Percentiles rank a stretch among this genome's conserved stretches.
These are phyloP conservation scores for Amborella trichopoda DNA, from an alignment of 164 flowering plant genomes.

Conservation along the genomic window DNA sequence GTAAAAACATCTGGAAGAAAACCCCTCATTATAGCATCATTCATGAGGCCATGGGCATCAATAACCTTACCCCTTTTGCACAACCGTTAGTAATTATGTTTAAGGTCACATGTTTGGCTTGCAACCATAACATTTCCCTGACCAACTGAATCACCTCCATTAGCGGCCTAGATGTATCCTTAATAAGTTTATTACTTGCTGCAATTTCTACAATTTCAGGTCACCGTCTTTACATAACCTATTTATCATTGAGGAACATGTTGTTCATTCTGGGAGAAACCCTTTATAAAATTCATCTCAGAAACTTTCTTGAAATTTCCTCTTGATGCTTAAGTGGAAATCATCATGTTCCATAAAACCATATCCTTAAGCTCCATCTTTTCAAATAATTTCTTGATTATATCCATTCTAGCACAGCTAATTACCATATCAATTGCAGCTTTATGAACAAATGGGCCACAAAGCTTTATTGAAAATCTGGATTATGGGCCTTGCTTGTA, in stretches of 20 bases:
- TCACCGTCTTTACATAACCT: slow-evolving; percentile 69
- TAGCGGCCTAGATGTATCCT: slow-evolving; percentile 63
- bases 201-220: slow-evolving; percentile 33
- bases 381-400: no score
- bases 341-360: no score
- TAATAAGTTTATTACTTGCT: slow-evolving; percentile 60
- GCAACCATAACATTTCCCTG: slow-evolving; percentile 63
- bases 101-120: slow-evolving; percentile 72
- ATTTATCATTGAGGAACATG: slow-evolving; percentile 57
- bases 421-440: no score
- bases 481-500: no score
- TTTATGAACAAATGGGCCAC: no score
- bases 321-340: no score
- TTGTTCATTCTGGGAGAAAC: slow-evolving; percentile 60
- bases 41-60: slow-evolving; percentile 50
- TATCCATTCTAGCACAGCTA: no score
- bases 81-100: slow-evolving; percentile 62
- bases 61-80: slow-evolving; percentile 74
- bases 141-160: slow-evolving; percentile 64
- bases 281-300: slow-evolving; percentile 58
- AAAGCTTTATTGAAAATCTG: no score
- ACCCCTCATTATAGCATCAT: slow-evolving; percentile 56
- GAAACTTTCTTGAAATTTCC: no score
- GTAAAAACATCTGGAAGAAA: slow-evolving; percentile 73
- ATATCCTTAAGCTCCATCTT: no score